Base-by-base conservation (phyloP, 116 monocot species). In the Zostera marina region DNA sequence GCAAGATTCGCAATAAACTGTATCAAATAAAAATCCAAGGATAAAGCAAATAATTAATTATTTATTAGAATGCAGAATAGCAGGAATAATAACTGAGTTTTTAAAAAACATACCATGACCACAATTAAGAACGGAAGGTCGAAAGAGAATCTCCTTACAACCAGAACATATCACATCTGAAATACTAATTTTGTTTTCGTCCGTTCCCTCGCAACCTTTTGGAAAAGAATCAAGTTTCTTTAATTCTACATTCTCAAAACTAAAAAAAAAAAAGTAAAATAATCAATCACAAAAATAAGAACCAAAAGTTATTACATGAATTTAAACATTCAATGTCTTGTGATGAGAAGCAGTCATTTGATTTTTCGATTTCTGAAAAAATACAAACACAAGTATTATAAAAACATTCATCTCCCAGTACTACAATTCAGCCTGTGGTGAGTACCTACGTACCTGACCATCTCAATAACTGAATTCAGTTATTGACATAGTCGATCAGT, bases 71-170 rank as follows among this genome's bases (percentile, higher is more conserved):
- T 44, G 22, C 60, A 54, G 12, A 54, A 22, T 54, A 54, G 26
- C 24, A 54, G 22, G 26, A 54, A 32, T 32, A 32, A 32, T 32
- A 32, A 32, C 13, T 56, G 16, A 16, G 39, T 56, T 24, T n/a
- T 58, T 17, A 51, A 43, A 68, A 73, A 9, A 22, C 44, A 54
- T 63, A 88, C 94, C 81, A 60, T 94, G 94, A 45, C 88, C 88
- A 68, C 88, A 88, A 69, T 94, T 94, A 52, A 94, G 88, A 56
- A 82, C 85, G 45, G 71, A 61, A 41, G 94, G 88, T 42, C 64
- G 73, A 61, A 79, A 81, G 5, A 85, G 72, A 60, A 88, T 25
- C 40, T 82, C 54, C 43, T 70, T 77, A 67, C 88, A 94, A 8
- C 64, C 17, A 43, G 21, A 17, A 51, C 94, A 94, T 25, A 76